A percentile compares a stretch with the other conserved stretches of the same genome.
Conservation (phyloP, 1,284 basidiomycete genomes). For the Trichosporon sp. region DNA sequence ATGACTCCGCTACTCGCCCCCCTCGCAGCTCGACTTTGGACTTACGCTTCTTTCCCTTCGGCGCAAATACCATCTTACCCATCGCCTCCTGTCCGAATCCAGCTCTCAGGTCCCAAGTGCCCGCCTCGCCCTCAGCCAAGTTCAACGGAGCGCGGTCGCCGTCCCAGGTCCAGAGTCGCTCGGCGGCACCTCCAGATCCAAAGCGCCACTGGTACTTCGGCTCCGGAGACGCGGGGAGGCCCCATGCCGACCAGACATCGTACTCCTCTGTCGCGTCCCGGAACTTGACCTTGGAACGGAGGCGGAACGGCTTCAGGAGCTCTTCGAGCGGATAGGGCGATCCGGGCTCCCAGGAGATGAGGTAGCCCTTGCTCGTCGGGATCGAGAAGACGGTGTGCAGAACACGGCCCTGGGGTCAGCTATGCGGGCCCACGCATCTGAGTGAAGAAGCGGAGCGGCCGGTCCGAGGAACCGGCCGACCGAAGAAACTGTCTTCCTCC, state of each 20-base stretch:
- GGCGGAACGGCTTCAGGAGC: constrained; percentile 67
- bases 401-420: constrained; percentile 72
- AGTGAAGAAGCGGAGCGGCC: background rate
- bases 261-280: constrained; percentile 73
- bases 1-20: no score
- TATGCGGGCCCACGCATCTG: background rate
- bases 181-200: constrained; percentile 51
- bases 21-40: constrained; percentile 32
- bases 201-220: constrained; percentile 42
- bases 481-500: no score
- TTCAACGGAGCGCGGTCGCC: constrained; percentile 30
- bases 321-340: constrained; percentile 63
- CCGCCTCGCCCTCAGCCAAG: constrained; percentile 43
- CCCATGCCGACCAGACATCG: constrained; percentile 81
- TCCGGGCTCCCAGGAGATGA: constrained; percentile 63
- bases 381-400: constrained; percentile 87
- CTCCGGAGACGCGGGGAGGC: constrained; percentile 37
- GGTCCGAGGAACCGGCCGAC: no score
- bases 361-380: constrained; percentile 56
- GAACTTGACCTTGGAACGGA: constrained; percentile 86
- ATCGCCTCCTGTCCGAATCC: constrained; percentile 62
- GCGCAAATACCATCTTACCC: constrained; percentile 71
- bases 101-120: constrained; percentile 68
- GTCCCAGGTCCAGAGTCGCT: constrained; percentile 48
- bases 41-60: constrained; percentile 73